A percentile compares a stretch with the other conserved stretches of the same genome.
phyloP scores from a whole-genome alignment of 345 rosid genomes.

The Linum usitatissimum region DNA sequence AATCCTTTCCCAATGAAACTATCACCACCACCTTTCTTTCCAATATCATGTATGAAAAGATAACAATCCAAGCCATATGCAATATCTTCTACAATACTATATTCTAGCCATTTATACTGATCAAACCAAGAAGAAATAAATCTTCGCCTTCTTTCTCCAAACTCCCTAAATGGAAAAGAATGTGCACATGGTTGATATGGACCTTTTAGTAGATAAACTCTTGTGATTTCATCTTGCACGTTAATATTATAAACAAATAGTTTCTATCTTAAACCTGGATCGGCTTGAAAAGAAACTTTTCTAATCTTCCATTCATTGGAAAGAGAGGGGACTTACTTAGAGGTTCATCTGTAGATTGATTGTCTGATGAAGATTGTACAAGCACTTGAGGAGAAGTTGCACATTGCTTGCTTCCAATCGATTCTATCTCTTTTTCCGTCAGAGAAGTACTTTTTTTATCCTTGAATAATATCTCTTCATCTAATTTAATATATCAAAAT shows the following conservation, averaged over 20 bases:
- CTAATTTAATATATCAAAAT: no score
- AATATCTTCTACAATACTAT: neutral
- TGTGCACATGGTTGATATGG: neutral
- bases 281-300: neutral
- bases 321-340: no score
- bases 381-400: no score
- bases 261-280: neutral
- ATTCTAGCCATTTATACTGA: constrained; percentile 11
- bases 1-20: neutral
- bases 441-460: no score
- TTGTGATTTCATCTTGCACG: neutral
- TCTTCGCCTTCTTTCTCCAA: neutral
- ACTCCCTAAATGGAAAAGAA: neutral
- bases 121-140: constrained; percentile 4
- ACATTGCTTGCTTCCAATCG: no score
- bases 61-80: constrained; percentile 7
- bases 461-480: no score
- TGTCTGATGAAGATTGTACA: no score
- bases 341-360: no score
- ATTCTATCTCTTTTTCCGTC: no score
- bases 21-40: neutral
- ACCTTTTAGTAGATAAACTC: neutral
- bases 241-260: neutral
- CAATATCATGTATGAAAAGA: neutral
- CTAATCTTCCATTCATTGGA: no score